Conservation (phyloP, 2,329 filamentous ascomycete species). For the Fusarium equiseti region DNA sequence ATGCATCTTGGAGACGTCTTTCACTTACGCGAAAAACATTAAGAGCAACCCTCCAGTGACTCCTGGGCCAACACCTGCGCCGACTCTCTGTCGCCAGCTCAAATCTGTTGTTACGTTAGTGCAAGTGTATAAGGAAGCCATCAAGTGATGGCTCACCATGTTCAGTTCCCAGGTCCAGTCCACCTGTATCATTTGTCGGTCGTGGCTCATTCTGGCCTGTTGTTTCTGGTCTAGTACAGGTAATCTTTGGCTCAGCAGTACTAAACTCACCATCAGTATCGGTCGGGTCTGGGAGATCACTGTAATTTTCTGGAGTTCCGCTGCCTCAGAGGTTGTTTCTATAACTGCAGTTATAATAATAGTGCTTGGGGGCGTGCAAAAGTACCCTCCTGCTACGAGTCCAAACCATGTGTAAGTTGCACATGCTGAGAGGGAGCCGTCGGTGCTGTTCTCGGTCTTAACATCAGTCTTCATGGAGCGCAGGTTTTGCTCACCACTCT, state of each 20-base stretch:
- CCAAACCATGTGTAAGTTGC: constrained; percentile 30
- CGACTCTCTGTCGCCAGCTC: constrained; percentile 22
- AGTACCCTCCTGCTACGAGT: neutral
- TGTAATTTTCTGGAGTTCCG: neutral
- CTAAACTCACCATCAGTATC: neutral
- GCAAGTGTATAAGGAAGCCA: no score
- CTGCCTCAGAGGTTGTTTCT: neutral
- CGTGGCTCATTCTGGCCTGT: neutral
- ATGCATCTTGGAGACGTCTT: neutral
- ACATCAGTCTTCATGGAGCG: neutral
- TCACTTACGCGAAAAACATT: constrained; percentile 30
- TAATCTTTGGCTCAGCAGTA: neutral
- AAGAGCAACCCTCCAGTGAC: constrained; percentile 20
- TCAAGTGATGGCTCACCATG: constrained; percentile 14
- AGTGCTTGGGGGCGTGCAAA: constrained; percentile 18
- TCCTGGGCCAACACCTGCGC: constrained; percentile 19
- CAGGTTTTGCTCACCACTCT: constrained; percentile 10
- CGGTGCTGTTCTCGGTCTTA: constrained; percentile 6
- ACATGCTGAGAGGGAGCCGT: constrained; percentile 13
- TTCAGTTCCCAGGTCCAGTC: constrained; percentile 14
- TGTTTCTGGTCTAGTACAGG: neutral
- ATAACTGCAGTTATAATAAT: constrained; percentile 5
- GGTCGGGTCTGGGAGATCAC: neutral
- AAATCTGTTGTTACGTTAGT: constrained; percentile 13
- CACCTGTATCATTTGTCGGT: neutral